These are phyloP conservation scores for Hypoxylon fuscum DNA, from an alignment of 495 filamentous ascomycete genomes.

Conservation along the genomic window DNA sequence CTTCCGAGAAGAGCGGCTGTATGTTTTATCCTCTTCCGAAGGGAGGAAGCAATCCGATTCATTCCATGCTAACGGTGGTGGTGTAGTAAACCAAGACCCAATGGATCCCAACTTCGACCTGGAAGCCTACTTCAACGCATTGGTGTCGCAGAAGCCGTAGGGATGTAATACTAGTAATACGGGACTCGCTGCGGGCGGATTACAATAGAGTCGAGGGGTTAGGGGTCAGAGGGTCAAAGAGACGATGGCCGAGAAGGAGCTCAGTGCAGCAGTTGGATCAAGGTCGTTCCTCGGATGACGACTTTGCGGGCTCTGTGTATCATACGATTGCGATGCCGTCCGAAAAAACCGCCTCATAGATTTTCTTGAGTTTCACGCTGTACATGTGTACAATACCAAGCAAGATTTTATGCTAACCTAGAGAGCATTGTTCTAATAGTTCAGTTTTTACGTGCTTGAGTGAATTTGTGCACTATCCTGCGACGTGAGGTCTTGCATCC, in stretches of 20 bases:
- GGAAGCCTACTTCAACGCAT: slow-evolving; percentile 78
- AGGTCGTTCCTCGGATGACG: slow-evolving; percentile 20
- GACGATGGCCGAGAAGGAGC: slow-evolving; percentile 6
- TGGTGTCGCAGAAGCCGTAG: slow-evolving; percentile 61
- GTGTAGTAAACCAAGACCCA: slow-evolving; percentile 81
- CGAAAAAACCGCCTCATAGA: slow-evolving; percentile 50
- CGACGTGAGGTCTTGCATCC: not conserved
- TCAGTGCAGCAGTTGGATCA: slow-evolving; percentile 21
- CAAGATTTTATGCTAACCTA: slow-evolving; percentile 28
- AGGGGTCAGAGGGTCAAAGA: slow-evolving; percentile 7
- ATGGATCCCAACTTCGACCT: slow-evolving; percentile 88
- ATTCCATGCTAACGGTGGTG: slow-evolving; percentile 28
- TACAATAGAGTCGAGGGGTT: slow-evolving; percentile 18
- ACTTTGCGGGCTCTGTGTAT: slow-evolving; percentile 45
- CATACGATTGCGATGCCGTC: slow-evolving; percentile 45
- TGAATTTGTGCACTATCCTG: slow-evolving; percentile 8
- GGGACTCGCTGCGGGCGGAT: slow-evolving; percentile 7
- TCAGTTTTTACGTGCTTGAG: slow-evolving; percentile 10
- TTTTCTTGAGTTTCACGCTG: slow-evolving; percentile 51
- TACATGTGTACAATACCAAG: slow-evolving; percentile 55
- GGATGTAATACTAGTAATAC: slow-evolving; percentile 34
- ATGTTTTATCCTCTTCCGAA: slow-evolving; percentile 49
- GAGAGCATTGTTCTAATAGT: not conserved
- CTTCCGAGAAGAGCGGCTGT: slow-evolving; percentile 64
- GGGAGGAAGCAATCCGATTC: not conserved